Evolutionary conservation across 2,329 filamentous ascomycete genomes (phyloP).

Genomic region (Aurifilum marmelostoma): DNA sequence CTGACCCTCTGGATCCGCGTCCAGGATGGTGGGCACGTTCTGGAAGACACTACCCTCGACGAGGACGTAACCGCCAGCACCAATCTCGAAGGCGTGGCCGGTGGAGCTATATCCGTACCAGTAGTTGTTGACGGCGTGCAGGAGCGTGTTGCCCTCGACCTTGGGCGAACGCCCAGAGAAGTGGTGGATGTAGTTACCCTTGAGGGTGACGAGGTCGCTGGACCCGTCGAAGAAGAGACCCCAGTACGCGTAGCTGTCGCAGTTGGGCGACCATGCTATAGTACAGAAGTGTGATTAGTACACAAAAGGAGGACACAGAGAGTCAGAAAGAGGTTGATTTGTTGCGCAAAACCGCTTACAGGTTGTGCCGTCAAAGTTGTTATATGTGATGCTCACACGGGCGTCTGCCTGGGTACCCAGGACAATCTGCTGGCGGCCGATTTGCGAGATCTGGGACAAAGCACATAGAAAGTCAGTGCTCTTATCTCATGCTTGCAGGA

Average conservation of each 20-base stretch:
- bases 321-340: too few species aligned
- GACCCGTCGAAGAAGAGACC: conserved; percentile 60
- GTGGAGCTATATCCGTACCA: conserved; percentile 51
- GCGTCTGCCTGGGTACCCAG: conserved; percentile 51
- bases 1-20: conserved; percentile 34
- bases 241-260: conserved; percentile 65
- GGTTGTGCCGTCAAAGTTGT: conserved; percentile 56
- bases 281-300: conserved; percentile 33
- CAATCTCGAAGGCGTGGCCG: conserved; percentile 62
- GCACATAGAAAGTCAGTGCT: conserved; percentile 3
- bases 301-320: not conserved
- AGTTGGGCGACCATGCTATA: conserved; percentile 58
- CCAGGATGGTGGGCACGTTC: conserved; percentile 50
- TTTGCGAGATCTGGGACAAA: conserved; percentile 44
- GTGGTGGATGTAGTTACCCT: conserved; percentile 64
- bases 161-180: conserved; percentile 61
- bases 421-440: conserved; percentile 64
- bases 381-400: conserved; percentile 63
- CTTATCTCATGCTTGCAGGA: not conserved
- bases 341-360: not conserved
- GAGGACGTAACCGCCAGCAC: conserved; percentile 48
- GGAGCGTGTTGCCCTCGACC: conserved; percentile 56
- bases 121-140: conserved; percentile 67
- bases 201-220: conserved; percentile 59
- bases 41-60: conserved; percentile 63